Conservation (phyloP, 768 basidiomycete genomes). For the Psilocybe cyanescens region DNA sequence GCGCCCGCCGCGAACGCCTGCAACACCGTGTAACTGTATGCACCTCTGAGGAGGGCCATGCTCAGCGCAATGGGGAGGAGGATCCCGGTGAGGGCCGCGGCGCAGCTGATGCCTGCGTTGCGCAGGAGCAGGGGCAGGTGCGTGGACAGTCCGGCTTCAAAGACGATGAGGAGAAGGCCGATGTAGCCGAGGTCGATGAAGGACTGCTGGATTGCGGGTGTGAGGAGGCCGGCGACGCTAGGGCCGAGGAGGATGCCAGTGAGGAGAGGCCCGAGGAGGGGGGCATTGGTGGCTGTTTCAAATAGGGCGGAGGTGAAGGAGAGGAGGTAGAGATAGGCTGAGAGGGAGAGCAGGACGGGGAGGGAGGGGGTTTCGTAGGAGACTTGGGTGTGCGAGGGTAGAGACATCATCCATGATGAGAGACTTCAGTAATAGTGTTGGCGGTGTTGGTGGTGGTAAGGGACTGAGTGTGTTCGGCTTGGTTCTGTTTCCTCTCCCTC, state of each 20-base stretch:
- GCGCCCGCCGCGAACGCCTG: slow-evolving; percentile 67
- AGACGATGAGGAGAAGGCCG: slow-evolving; percentile 54
- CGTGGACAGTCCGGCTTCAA: slow-evolving; percentile 63
- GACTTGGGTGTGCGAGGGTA: slow-evolving; percentile 15
- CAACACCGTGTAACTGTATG: slow-evolving; percentile 41
- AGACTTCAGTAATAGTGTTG: not conserved
- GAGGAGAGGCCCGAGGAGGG: slow-evolving; percentile 18
- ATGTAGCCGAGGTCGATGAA: slow-evolving; percentile 49
- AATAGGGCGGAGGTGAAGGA: slow-evolving; percentile 50
- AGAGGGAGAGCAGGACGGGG: slow-evolving; percentile 46
- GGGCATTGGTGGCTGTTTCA: slow-evolving; percentile 42
- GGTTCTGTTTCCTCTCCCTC: slow-evolving; percentile 11
- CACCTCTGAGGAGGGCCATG: slow-evolving; percentile 49
- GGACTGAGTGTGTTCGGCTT: not conserved
- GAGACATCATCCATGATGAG: not conserved
- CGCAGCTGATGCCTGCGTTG: slow-evolving; percentile 49
- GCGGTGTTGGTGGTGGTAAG: not conserved
- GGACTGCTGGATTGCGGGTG: slow-evolving; percentile 40
- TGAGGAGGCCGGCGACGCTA: slow-evolving; percentile 53
- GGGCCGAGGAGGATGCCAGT: slow-evolving; percentile 47
- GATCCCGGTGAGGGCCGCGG: slow-evolving; percentile 57
- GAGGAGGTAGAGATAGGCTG: slow-evolving; percentile 59
- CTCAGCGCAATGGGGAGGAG: slow-evolving; percentile 53
- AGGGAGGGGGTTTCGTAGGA: slow-evolving; percentile 33
- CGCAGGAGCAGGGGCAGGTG: slow-evolving; percentile 42